Base-by-base conservation (phyloP, 2,329 filamentous ascomycete species). In the Cryphonectria naterciae region DNA sequence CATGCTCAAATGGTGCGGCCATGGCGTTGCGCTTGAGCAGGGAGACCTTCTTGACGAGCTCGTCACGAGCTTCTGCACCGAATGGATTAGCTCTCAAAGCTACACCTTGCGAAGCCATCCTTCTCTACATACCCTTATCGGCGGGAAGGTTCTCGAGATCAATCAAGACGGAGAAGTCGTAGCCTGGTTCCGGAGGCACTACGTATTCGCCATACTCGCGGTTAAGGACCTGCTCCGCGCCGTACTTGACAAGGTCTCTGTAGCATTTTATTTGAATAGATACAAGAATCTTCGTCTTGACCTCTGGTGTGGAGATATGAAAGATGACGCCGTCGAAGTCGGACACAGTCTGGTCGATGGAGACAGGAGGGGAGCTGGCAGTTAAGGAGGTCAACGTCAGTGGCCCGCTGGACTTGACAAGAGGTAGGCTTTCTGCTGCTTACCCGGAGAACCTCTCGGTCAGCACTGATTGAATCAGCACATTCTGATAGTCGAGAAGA, bases 321-420 rank as follows among this genome's bases (percentile, higher is more conserved):
- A 98, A 99, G 76, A 93, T 97, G 77, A 98, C 96, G 80, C 95
- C 95, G 84, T 99, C 97, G 80, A 99, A 99, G 84, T 99, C 96
- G 80, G 95, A 98, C 74, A 98, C 94, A 74, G 97, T 94, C 85
- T 99, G 96, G 84, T 99, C 97, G 81, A 99, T 97, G 76, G 93
- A 94, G 72, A 90, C 88, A 71, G 94, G 94, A 76, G 93, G 85
- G 81, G 92, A 92, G 83, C 95, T 98, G 78, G 70, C 15, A 43
- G 71, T 67, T 65, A 35, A 72, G 72, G 74, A 75, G 77, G 77
- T 75, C 35, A 54, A 60, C 68, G 63, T 74, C 70, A 74, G 72
- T 67, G 64, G 46, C 7, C 65, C 52, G 61, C 25, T 11, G n/a
- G n/a, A n/a, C 46, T 22, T 43, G 60, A 41, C 58, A 58, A 52